A percentile compares a stretch with the other conserved stretches of the same genome.
Conservation (phyloP, 2,329 filamentous ascomycete species). For the Botrytis porri region DNA sequence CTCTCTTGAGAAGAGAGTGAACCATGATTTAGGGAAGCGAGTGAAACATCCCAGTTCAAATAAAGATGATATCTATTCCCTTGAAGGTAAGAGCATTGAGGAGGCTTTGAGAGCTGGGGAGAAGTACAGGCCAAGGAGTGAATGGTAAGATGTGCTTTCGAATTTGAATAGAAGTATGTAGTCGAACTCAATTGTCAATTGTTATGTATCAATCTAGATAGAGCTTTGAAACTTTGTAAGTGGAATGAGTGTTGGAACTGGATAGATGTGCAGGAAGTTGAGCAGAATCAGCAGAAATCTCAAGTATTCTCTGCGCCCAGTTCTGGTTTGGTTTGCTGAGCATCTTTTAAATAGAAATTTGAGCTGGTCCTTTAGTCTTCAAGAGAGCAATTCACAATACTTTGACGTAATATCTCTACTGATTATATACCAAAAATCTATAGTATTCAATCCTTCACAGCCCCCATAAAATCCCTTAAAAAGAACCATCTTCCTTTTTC, state of each 20-base stretch:
- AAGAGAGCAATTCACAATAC: not conserved
- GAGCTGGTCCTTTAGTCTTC: not conserved
- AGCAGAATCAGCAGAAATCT: not conserved
- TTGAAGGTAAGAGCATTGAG: too few relatives aligned
- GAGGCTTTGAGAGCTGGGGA: not conserved
- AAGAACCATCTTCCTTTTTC: constrained; percentile 49
- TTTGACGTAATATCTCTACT: not conserved
- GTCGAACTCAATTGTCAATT: not conserved
- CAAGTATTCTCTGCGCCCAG: not conserved
- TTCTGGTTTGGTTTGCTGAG: not conserved
- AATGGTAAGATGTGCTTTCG: not conserved
- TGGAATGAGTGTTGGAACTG: not conserved
- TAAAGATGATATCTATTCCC: too few relatives aligned
- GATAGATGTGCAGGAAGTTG: not conserved
- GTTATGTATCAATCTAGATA: not conserved
- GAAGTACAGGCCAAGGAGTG: not conserved
- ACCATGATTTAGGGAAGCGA: too few relatives aligned
- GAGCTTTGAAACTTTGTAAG: not conserved
- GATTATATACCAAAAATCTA: not conserved
- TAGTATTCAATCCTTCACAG: constrained; percentile 32
- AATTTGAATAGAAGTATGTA: not conserved
- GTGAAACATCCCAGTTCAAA: too few relatives aligned
- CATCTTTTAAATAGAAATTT: not conserved
- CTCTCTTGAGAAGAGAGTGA: not conserved
- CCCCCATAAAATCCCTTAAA: constrained; percentile 48